Conservation (phyloP, 2,329 filamentous ascomycete genomes). For the Pseudocercospora crystallina region DNA sequence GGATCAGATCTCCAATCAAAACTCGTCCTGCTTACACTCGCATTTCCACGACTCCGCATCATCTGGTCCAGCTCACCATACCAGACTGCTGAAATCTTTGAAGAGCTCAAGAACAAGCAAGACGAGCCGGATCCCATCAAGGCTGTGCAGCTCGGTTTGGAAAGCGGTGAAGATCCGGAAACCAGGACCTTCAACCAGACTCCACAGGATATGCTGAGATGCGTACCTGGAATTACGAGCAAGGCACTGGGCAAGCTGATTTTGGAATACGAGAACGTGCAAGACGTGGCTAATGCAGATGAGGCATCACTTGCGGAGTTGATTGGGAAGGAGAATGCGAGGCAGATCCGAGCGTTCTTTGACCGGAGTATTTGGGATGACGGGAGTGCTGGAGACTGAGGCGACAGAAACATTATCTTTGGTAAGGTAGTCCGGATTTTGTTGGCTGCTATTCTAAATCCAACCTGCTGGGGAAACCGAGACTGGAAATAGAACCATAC, state of each 20-base stretch:
- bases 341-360: conserved; percentile 80
- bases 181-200: conserved; percentile 75
- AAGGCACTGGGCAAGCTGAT: conserved; percentile 74
- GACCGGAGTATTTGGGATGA: conserved; percentile 61
- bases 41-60: conserved; percentile 84
- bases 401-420: no score
- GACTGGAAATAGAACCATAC: no score
- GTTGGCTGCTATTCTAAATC: background rate
- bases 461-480: background rate
- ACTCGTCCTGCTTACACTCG: conserved; percentile 85
- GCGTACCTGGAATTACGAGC: conserved; percentile 79
- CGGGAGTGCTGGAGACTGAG: conserved; percentile 26
- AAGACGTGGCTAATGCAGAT: conserved; percentile 84
- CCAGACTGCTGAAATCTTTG: conserved; percentile 96
- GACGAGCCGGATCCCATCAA: conserved; percentile 86
- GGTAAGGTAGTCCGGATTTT: background rate
- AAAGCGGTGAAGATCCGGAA: conserved; percentile 54
- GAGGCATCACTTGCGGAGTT: conserved; percentile 68
- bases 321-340: conserved; percentile 74
- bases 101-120: conserved; percentile 85
- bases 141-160: conserved; percentile 79
- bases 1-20: conserved; percentile 84
- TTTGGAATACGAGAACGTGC: conserved; percentile 70
- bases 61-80: conserved; percentile 94
- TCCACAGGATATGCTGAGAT: conserved; percentile 85